A percentile compares a stretch with the other conserved stretches of the same genome.
phyloP scores from a whole-genome alignment of 2,329 filamentous ascomycete genomes.

The Cercospora brassicicola region DNA sequence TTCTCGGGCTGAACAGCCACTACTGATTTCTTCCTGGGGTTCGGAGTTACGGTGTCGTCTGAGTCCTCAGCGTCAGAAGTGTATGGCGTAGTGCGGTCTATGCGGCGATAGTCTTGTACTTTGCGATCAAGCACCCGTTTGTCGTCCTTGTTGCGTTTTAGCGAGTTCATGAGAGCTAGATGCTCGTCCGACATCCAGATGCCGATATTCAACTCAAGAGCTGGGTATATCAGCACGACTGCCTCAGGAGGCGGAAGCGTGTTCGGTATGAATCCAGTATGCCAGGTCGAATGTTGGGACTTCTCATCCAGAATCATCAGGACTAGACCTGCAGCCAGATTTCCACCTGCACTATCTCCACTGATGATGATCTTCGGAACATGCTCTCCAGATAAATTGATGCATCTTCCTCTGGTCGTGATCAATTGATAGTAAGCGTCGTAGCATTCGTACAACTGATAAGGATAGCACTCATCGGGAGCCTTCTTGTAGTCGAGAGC shows the following conservation, averaged over 20 bases:
- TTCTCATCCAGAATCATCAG: conserved; percentile 80
- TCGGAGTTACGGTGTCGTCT: conserved; percentile 12
- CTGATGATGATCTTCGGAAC: conserved; percentile 69
- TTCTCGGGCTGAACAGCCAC: conserved; percentile 12
- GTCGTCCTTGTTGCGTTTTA: conserved; percentile 75
- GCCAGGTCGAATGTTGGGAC: conserved; percentile 43
- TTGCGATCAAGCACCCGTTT: conserved; percentile 76
- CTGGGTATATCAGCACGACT: conserved; percentile 82
- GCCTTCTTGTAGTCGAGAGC: conserved; percentile 90
- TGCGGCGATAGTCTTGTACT: conserved; percentile 80
- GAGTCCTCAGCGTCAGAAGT: conserved; percentile 73
- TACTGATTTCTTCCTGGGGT: conserved; percentile 5
- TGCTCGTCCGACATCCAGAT: conserved; percentile 99
- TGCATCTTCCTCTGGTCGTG: conserved; percentile 68
- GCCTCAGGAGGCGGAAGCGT: conserved; percentile 65
- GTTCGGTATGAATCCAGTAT: conserved; percentile 43
- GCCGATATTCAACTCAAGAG: conserved; percentile 93
- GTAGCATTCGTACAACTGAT: conserved; percentile 83
- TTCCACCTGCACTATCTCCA: conserved; percentile 81
- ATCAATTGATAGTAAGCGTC: conserved; percentile 78
- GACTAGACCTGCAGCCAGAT: conserved; percentile 74
- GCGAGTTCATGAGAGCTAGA: conserved; percentile 88
- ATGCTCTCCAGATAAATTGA: conserved; percentile 68
- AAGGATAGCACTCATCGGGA: conserved; percentile 80
- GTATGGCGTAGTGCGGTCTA: conserved; percentile 78